A percentile compares a stretch with the other conserved stretches of the same genome.
Conservation (phyloP, 2,329 filamentous ascomycete genomes). For the Fusarium cyanostomum region DNA sequence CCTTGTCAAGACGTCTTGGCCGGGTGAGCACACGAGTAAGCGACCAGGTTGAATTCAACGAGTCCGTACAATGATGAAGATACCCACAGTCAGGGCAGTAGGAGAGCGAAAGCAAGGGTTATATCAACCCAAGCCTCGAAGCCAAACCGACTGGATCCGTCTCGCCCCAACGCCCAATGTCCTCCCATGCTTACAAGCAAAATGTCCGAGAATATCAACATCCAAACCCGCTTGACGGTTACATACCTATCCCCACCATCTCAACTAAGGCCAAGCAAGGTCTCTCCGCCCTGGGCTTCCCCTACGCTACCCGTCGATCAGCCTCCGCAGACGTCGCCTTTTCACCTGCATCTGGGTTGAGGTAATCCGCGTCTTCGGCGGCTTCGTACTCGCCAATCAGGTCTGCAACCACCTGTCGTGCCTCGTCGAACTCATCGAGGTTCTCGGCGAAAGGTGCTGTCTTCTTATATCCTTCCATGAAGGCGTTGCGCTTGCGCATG, state of each 20-base stretch:
- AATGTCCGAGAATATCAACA: conserved; percentile 17
- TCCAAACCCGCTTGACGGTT: conserved; percentile 26
- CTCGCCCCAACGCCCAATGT: conserved; percentile 29
- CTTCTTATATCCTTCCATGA: conserved; percentile 95
- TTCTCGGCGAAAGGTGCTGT: conserved; percentile 93
- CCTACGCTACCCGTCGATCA: conserved; percentile 58
- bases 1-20: conserved; percentile 7
- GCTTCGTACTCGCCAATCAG: conserved; percentile 95
- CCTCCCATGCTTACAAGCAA: conserved; percentile 19
- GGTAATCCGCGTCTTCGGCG: conserved; percentile 88
- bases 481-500: conserved; percentile 95
- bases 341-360: conserved; percentile 75
- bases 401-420: conserved; percentile 89
- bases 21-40: conserved; percentile 2
- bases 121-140: conserved; percentile 1
- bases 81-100: not conserved
- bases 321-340: conserved; percentile 62
- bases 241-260: conserved; percentile 6
- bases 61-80: not conserved
- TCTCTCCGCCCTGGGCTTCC: not conserved
- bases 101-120: not conserved
- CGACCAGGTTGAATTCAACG: not conserved
- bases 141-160: conserved; percentile 19
- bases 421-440: conserved; percentile 93
- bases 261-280: too few species aligned